Evolutionary conservation across 257 asterid species (phyloP).

Genomic region (Voacanga thouarsii): DNA sequence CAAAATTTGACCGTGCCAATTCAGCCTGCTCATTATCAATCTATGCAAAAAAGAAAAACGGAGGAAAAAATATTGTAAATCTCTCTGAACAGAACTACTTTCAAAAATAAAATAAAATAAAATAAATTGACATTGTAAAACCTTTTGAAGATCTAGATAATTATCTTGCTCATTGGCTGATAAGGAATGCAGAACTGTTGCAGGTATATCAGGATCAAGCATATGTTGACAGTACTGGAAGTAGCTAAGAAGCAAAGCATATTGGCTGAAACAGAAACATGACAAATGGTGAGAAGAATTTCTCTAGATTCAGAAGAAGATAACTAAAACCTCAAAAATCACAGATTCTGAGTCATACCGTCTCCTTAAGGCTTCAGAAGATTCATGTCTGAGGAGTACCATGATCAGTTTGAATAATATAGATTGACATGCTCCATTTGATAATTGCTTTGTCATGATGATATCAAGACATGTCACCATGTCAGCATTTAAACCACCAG

Average conservation of each 20-base stretch:
- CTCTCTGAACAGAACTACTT: not conserved
- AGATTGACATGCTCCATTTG: slow-evolving; percentile 88
- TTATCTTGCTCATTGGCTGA: slow-evolving; percentile 71
- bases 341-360: slow-evolving; percentile 47
- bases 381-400: slow-evolving; percentile 82
- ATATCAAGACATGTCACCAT: slow-evolving; percentile 72
- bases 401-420: slow-evolving; percentile 80
- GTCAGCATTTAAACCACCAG: slow-evolving; percentile 70
- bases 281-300: slow-evolving; percentile 22
- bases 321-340: slow-evolving; percentile 7
- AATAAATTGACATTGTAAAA: slow-evolving; percentile 27
- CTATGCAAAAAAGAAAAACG: slow-evolving; percentile 34
- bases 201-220: slow-evolving; percentile 83
- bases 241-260: slow-evolving; percentile 90
- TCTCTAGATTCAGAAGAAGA: slow-evolving; percentile 14
- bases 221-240: slow-evolving; percentile 90
- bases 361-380: slow-evolving; percentile 92
- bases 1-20: slow-evolving; percentile 66
- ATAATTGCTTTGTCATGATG: slow-evolving; percentile 63
- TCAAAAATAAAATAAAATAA: slow-evolving; percentile 8
- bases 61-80: not conserved
- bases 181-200: slow-evolving; percentile 65
- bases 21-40: slow-evolving; percentile 88
- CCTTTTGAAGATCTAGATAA: slow-evolving; percentile 83
- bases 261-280: slow-evolving; percentile 66